phyloP scores from a whole-genome alignment of 805 yeast genomes.

The Pichia gijzeniarum region DNA sequence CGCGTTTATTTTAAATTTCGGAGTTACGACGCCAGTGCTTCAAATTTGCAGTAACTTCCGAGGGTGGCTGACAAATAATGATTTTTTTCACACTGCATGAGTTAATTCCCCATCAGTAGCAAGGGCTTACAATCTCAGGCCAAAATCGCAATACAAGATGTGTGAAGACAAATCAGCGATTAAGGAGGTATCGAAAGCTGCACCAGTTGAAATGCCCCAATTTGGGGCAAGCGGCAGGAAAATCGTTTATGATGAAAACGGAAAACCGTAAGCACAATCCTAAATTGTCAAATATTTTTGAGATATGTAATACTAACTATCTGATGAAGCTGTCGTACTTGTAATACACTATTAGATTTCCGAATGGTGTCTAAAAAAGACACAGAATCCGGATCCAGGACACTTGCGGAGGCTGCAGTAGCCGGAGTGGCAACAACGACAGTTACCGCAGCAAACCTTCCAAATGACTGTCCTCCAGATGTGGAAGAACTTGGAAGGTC shows the following conservation, averaged over 20 bases:
- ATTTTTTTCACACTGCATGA: too few species aligned
- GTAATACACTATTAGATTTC: slow-evolving; percentile 79
- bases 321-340: slow-evolving; percentile 61
- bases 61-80: too few species aligned
- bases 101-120: too few species aligned
- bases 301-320: too few species aligned
- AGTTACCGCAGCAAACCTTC: slow-evolving; percentile 28
- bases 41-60: too few species aligned
- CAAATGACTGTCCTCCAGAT: slow-evolving; percentile 76
- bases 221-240: slow-evolving; percentile 58
- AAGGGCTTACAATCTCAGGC: neutral
- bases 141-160: neutral
- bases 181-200: neutral
- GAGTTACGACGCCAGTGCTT: too few species aligned
- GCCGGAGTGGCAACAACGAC: slow-evolving; percentile 16
- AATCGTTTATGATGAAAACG: slow-evolving; percentile 77
- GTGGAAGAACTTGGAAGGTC: slow-evolving; percentile 73
- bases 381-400: slow-evolving; percentile 15
- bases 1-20: too few species aligned
- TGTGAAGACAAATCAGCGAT: slow-evolving; percentile 1
- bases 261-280: slow-evolving; percentile 71
- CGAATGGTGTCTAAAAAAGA: slow-evolving; percentile 43
- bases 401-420: slow-evolving; percentile 8
- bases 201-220: slow-evolving; percentile 31
- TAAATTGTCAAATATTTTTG: neutral